A percentile compares a stretch with the other conserved stretches of the same genome.
Conservation (phyloP, 306 rosid genomes). For the Ormosia semicastrata region DNA sequence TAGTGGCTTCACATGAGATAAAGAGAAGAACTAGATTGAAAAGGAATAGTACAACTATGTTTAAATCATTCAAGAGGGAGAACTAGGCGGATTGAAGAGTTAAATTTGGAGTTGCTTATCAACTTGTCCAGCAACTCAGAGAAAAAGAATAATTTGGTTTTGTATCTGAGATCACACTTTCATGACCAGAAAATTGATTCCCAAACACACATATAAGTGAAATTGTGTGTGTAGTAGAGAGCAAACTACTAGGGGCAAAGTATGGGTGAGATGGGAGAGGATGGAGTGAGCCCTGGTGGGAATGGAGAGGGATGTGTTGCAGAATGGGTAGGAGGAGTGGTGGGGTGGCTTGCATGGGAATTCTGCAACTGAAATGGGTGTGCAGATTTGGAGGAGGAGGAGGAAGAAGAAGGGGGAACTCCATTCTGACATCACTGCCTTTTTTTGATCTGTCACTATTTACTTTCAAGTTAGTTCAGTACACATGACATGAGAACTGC, state of each 20-base stretch:
- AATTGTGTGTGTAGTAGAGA: constrained; percentile 33
- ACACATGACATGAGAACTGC: too few relatives aligned
- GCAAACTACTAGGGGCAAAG: constrained; percentile 21
- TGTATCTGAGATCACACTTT: constrained; percentile 6
- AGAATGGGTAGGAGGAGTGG: constrained; percentile 48
- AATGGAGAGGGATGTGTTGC: constrained; percentile 65
- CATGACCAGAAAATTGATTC: constrained; percentile 18
- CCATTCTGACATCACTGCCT: not conserved
- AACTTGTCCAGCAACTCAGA: not conserved
- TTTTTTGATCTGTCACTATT: too few relatives aligned
- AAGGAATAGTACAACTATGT: constrained; percentile 9
- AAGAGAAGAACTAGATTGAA: constrained; percentile 29
- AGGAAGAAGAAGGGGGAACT: not conserved
- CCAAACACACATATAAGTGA: constrained; percentile 17
- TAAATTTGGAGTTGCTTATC: not conserved
- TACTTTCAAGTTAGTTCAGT: too few relatives aligned
- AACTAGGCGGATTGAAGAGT: constrained; percentile 11
- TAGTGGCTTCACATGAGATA: constrained; percentile 41
- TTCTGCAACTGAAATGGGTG: constrained; percentile 7
- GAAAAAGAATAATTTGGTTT: not conserved
- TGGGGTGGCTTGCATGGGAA: constrained; percentile 64
- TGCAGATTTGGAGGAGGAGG: not conserved
- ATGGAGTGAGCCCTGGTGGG: constrained; percentile 51
- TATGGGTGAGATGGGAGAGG: constrained; percentile 59
- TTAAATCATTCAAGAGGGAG: constrained; percentile 13